phyloP scores from a whole-genome alignment of 331 rosid species.

The Rosa hybrid region DNA sequence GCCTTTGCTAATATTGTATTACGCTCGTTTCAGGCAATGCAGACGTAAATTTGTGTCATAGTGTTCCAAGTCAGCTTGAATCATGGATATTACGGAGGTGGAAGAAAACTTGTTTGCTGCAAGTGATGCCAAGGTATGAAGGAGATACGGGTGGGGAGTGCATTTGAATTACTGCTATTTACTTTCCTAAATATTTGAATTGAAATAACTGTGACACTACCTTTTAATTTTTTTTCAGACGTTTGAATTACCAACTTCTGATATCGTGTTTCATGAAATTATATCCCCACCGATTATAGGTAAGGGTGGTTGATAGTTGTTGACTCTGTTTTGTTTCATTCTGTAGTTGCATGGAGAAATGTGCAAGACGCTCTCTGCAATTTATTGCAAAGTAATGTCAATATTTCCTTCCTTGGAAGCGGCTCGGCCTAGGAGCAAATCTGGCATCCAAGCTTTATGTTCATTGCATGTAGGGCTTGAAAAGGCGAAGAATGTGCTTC shows the following conservation, averaged over 20 bases:
- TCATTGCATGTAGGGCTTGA: conserved; percentile 87
- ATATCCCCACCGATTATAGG: background rate
- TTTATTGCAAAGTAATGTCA: conserved; percentile 68
- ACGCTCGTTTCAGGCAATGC: conserved; percentile 18
- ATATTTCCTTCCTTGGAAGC: conserved; percentile 91
- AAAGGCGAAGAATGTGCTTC: conserved; percentile 87
- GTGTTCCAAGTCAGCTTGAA: conserved; percentile 32
- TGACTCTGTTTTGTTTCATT: conserved; percentile 6
- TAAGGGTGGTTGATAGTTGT: background rate
- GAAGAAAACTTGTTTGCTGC: conserved; percentile 91
- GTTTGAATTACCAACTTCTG: background rate
- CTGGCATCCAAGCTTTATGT: conserved; percentile 94
- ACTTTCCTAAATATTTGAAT: no score
- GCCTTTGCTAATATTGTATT: conserved; percentile 25
- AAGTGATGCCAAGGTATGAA: conserved; percentile 83
- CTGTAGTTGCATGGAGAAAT: conserved; percentile 83
- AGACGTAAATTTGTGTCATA: conserved; percentile 41
- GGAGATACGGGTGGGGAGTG: background rate
- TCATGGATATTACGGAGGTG: conserved; percentile 74
- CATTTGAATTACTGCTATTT: background rate
- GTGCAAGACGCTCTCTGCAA: conserved; percentile 80
- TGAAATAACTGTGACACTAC: background rate
- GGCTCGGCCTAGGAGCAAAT: conserved; percentile 90
- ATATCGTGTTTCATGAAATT: background rate
- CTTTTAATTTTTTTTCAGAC: background rate